These are phyloP conservation scores for Rhizophagus prolifer DNA, from an alignment of 192 early-diverging fungal genomes.

Conservation along the genomic window DNA sequence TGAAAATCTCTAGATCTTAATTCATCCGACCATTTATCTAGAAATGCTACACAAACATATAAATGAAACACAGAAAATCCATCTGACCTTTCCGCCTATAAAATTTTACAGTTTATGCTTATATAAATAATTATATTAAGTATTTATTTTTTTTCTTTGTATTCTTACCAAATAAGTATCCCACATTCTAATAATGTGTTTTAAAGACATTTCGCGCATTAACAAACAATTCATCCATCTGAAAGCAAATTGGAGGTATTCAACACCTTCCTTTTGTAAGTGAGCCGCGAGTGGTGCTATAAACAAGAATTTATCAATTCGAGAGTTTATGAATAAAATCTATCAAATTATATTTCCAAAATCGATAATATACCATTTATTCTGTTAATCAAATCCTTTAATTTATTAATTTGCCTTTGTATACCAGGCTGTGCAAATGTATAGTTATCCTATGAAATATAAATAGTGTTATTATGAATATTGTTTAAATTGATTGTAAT, in stretches of 20 bases:
- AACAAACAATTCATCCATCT: constrained; percentile 99
- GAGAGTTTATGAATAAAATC: background rate
- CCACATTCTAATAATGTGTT: constrained; percentile 96
- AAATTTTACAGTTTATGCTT: background rate
- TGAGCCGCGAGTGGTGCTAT: constrained; percentile 77
- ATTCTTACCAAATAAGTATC: constrained; percentile 85
- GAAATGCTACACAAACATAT: constrained; percentile 97
- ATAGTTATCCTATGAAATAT: constrained; percentile 80
- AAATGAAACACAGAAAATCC: constrained; percentile 97
- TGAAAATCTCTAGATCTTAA: constrained; percentile 89
- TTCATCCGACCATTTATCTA: constrained; percentile 92
- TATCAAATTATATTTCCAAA: background rate
- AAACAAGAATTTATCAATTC: background rate
- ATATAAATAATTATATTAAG: background rate
- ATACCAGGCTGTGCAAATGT: constrained; percentile 97
- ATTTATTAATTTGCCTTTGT: constrained; percentile 81
- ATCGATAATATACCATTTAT: constrained; percentile 71
- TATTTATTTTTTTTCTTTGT: background rate
- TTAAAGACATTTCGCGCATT: constrained; percentile 91
- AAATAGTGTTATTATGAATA: background rate
- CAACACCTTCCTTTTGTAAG: constrained; percentile 83
- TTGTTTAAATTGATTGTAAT: background rate
- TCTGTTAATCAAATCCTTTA: constrained; percentile 89
- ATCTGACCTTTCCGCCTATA: constrained; percentile 77
- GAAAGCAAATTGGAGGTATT: constrained; percentile 99